These are phyloP conservation scores for Giardia duodenalis DNA, from an alignment of 208 protist species.

Conservation along the genomic window DNA sequence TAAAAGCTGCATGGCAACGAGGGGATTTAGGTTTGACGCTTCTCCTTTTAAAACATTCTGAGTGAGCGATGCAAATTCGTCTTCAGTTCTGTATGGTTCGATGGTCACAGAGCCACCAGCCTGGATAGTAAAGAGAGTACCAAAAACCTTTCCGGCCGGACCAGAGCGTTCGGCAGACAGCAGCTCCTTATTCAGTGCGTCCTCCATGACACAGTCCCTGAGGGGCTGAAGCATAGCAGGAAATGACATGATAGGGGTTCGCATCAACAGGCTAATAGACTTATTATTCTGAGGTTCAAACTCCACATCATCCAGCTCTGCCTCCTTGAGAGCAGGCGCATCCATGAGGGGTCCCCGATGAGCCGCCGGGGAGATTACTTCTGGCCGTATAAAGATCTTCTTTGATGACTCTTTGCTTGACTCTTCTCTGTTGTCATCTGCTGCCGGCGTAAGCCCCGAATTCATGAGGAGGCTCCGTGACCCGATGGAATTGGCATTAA, in stretches of 20 bases:
- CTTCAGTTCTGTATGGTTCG: background rate
- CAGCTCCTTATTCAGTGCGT: background rate
- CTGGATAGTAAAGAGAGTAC: background rate
- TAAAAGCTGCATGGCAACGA: background rate
- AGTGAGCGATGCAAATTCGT: background rate
- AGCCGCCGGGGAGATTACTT: background rate
- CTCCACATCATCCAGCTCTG: background rate
- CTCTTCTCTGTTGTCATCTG: background rate
- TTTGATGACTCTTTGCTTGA: background rate
- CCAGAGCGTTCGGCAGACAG: background rate
- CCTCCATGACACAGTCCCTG: background rate
- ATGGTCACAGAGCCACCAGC: background rate
- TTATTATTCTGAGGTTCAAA: background rate
- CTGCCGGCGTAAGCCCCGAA: background rate
- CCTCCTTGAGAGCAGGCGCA: background rate
- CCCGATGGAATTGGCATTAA: background rate
- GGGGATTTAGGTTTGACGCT: background rate
- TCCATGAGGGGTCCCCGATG: background rate
- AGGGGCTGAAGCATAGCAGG: background rate
- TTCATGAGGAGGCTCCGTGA: too few relatives aligned
- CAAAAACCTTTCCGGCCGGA: background rate
- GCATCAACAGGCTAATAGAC: background rate
- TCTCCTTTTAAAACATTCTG: background rate
- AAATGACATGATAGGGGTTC: background rate
- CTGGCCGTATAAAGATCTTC: background rate